phyloP scores from a whole-genome alignment of 2,329 filamentous ascomycete species.

The Pseudopyrenochaeta lycopersici region DNA sequence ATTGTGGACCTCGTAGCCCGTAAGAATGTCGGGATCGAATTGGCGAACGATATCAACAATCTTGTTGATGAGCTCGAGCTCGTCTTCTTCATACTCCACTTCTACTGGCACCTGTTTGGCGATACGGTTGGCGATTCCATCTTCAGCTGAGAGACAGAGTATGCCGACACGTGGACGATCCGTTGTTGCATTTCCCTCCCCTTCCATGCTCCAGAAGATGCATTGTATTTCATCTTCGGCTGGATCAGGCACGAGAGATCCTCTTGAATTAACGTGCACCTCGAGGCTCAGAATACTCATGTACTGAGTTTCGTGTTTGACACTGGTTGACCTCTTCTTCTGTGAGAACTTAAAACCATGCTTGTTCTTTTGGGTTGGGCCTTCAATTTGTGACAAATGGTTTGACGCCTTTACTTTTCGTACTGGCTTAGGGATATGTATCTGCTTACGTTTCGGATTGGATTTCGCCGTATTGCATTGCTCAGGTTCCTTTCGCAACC shows the following conservation, averaged over 20 bases:
- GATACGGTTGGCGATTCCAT: constrained; percentile 67
- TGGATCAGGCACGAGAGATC: constrained; percentile 83
- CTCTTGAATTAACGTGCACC: constrained; percentile 87
- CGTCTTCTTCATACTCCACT: constrained; percentile 77
- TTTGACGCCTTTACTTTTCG: constrained; percentile 29
- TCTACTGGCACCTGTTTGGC: constrained; percentile 68
- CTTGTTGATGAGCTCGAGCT: constrained; percentile 85
- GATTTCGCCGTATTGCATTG: constrained; percentile 15
- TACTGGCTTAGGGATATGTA: constrained; percentile 18
- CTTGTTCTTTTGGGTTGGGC: constrained; percentile 81
- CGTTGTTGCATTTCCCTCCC: constrained; percentile 70
- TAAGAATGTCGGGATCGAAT: constrained; percentile 90
- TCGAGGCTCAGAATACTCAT: constrained; percentile 98
- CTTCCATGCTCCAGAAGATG: constrained; percentile 89
- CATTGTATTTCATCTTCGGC: constrained; percentile 88
- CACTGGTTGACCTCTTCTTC: constrained; percentile 75
- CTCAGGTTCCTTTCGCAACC: constrained; percentile 62
- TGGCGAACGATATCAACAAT: constrained; percentile 85
- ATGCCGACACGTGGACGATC: constrained; percentile 72
- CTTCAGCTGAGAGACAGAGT: constrained; percentile 73
- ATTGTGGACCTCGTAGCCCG: constrained; percentile 93
- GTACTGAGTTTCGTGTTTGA: constrained; percentile 86
- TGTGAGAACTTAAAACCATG: constrained; percentile 89
- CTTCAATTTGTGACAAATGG: constrained; percentile 83
- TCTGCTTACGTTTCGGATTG: constrained; percentile 8